Base-by-base conservation (phyloP, 371 early-diverging fungal species). In the Lichtheimia hyalospora region DNA sequence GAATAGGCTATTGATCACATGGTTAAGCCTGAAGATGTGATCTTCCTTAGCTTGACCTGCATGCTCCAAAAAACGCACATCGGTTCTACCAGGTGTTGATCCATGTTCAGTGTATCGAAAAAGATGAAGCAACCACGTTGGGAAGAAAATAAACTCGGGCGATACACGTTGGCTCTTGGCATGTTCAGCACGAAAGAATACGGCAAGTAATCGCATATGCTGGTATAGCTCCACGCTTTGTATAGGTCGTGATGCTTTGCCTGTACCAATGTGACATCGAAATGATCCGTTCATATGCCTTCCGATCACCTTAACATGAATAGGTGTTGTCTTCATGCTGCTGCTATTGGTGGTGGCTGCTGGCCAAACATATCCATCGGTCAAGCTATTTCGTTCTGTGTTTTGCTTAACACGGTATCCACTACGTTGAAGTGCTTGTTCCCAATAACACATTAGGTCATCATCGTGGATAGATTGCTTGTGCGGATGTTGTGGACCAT, bases 61-160 rank as follows among this genome's bases (percentile, higher is more conserved):
- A 56, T 79, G 64, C 28, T 71, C 74, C 3, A 75, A 52, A 52
- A 79, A 79, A 0, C 79, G 57, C 16, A 79, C 65, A 14, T 75
- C 75, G 3, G 73, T 73, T 18, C 79, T 66, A 4, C 79, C 79
- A 10, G 75, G 79, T 4, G 66, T 70, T 5, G 55, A 51, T 10
- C 61, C 75, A 50, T 73, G 62, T 20, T 75, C 67, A 1, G 79
- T 71, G 42, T 75, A 79, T 0, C 71, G 64, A 41, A 75, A 79
- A 15, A 70, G 52, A 51, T 79, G 75, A 0, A 79, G 61, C 10
- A 79, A 34, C 79, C 79, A 79, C 1, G 75, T 73, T 4, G 79
- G 79, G 28, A 79, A 79, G 48, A 75, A 73, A 51, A 79, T 71
- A 23, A 79, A 79, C 20, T 79, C 71, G 0, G 79, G 70, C 1